Percentiles rank a stretch among this genome's conserved stretches.
phyloP scores from a whole-genome alignment of 2,329 filamentous ascomycete species.

The Penicillium rolfsii region DNA sequence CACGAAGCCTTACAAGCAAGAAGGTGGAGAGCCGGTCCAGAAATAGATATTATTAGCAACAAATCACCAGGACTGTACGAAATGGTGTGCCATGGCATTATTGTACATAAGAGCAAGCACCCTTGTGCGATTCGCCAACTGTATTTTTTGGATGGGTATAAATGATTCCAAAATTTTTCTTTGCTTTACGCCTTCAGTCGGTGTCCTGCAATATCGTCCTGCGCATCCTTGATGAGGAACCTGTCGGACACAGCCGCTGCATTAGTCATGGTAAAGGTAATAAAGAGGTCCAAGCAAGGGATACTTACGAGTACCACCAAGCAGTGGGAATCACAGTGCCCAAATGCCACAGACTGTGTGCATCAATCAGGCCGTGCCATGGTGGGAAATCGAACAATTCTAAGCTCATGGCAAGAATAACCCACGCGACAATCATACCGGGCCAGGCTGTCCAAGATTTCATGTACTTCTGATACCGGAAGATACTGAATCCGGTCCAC shows the following conservation, averaged over 20 bases:
- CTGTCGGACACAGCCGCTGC: conserved; percentile 52
- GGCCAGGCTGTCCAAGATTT: conserved; percentile 86
- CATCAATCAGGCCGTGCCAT: conserved; percentile 79
- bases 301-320: conserved; percentile 90
- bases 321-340: conserved; percentile 86
- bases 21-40: conserved; percentile 13
- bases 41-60: conserved; percentile 20
- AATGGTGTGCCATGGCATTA: conserved; percentile 10
- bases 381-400: conserved; percentile 95
- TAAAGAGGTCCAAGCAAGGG: neutral
- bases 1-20: conserved; percentile 6
- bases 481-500: conserved; percentile 83
- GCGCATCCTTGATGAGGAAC: conserved; percentile 82
- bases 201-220: conserved; percentile 75
- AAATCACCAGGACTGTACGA: conserved; percentile 12
- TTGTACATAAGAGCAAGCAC: conserved; percentile 15
- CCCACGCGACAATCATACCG: conserved; percentile 86
- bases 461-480: conserved; percentile 70
- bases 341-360: conserved; percentile 93
- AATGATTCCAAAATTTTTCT: neutral
- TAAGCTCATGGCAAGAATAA: conserved; percentile 91
- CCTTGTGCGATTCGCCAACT: neutral
- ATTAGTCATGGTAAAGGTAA: conserved; percentile 16
- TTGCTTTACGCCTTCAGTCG: conserved; percentile 68
- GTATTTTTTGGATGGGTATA: neutral